Percentiles rank a stretch among this genome's conserved stretches.
These are phyloP conservation scores for Alternaria novae-zelandiae DNA, from an alignment of 2,329 filamentous ascomycete genomes.

Conservation along the genomic window DNA sequence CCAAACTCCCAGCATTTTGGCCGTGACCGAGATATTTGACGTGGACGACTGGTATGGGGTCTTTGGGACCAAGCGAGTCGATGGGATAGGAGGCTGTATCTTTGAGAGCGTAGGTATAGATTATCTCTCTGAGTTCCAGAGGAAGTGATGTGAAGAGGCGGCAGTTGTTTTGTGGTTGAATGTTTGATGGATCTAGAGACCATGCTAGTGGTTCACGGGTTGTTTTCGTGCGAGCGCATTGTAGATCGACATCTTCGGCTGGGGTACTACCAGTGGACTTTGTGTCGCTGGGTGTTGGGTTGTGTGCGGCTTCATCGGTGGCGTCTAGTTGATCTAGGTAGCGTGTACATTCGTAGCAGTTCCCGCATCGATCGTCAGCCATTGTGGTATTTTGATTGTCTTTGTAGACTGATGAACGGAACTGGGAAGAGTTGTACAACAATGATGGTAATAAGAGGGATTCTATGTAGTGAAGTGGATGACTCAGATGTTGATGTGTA, in stretches of 20 bases:
- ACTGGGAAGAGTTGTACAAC: not conserved
- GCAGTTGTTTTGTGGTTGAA: slow-evolving; percentile 11
- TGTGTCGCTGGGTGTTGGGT: not conserved
- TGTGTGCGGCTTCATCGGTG: not conserved
- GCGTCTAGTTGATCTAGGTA: not conserved
- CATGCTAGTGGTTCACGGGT: slow-evolving; percentile 26
- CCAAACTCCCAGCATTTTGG: not conserved
- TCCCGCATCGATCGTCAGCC: not conserved
- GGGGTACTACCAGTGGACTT: not conserved
- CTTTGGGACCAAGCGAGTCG: not conserved
- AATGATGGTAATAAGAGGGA: not conserved
- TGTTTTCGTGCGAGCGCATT: not conserved
- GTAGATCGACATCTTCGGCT: not conserved
- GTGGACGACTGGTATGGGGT: not conserved
- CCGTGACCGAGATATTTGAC: not conserved
- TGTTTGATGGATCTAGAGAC: slow-evolving; percentile 7
- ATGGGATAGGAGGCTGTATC: slow-evolving; percentile 8
- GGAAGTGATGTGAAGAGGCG: slow-evolving; percentile 19
- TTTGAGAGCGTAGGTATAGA: slow-evolving; percentile 24
- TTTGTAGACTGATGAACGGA: not conserved
- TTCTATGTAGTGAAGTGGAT: not conserved
- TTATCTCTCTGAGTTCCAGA: slow-evolving; percentile 23
- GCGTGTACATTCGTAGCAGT: not conserved
- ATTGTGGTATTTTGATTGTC: not conserved
- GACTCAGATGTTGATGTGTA: not conserved